Conservation (phyloP, 768 basidiomycete genomes). For the Sistotremastrum niveocremeum region DNA sequence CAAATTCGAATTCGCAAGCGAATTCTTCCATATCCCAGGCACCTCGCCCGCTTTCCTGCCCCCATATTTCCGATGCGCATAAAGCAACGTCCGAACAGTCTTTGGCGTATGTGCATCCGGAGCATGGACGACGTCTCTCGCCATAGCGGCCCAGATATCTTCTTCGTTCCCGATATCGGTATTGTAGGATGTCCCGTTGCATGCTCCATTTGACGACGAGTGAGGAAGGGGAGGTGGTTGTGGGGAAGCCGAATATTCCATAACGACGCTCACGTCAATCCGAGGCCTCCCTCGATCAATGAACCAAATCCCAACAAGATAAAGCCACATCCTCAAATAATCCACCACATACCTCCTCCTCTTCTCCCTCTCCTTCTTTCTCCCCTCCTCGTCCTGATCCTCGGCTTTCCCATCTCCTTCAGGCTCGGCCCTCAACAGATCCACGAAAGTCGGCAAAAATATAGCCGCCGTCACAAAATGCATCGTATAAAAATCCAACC, state of each 20-base stretch:
- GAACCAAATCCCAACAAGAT: slow-evolving; percentile 22
- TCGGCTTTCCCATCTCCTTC: slow-evolving; percentile 26
- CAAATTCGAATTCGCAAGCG: slow-evolving; percentile 17
- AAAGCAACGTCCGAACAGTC: slow-evolving; percentile 32
- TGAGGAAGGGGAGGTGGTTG: slow-evolving; percentile 20
- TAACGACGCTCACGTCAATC: slow-evolving; percentile 32
- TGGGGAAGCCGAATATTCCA: slow-evolving; percentile 30
- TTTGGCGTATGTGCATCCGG: slow-evolving; percentile 42
- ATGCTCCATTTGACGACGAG: slow-evolving; percentile 16
- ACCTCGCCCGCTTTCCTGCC: slow-evolving; percentile 24
- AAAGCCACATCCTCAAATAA: slow-evolving; percentile 31
- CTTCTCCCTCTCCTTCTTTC: no score
- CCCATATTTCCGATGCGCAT: slow-evolving; percentile 34
- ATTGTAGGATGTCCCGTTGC: slow-evolving; percentile 18
- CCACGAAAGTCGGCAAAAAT: slow-evolving; percentile 26
- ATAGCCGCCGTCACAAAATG: slow-evolving; percentile 40
- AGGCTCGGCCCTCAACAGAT: slow-evolving; percentile 18
- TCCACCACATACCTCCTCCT: no score
- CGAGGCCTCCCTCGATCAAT: slow-evolving; percentile 39
- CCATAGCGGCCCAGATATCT: slow-evolving; percentile 40
- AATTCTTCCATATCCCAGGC: slow-evolving; percentile 16
- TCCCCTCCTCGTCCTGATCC: no score
- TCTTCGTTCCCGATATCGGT: slow-evolving; percentile 5
- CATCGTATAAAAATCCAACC: slow-evolving; percentile 47
- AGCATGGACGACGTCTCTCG: slow-evolving; percentile 31